Evolutionary conservation across 345 rosid species (phyloP), one percentile per base, ranked within the genome.

Genomic region (Arabidopsis arenosa): DNA sequence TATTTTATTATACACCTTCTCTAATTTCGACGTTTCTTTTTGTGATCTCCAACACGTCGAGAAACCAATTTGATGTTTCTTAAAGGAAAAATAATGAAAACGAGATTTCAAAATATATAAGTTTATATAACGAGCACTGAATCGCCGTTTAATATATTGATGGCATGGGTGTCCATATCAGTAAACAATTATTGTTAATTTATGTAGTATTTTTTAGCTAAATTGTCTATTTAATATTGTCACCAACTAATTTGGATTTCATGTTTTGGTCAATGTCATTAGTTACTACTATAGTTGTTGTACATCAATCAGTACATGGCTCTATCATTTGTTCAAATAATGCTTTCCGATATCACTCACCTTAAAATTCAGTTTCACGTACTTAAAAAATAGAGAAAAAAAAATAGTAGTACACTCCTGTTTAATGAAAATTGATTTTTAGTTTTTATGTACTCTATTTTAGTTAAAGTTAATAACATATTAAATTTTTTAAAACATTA

Each of bases 1-100:
- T 39, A 32, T 28, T 14, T 9, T 9, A 18, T 11, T 41, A 11
- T 6, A 62, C 2, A 57, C 5, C 72, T 73, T 63, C 72, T 18
- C 80, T 77, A 77, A 9, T 77, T 17, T 77, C 80, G 55, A 77
- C 72, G 76, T 77, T 70, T 77, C 80, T 63, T 77, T 70, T 77
- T 47, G 80, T 70, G 37, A 63, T 56, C 58, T 77, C 80, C 75
- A 70, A 76, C 61, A 55, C 71, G 66, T 70, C 66, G 72, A 70
- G 72, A 48, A 55, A 40, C 66, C 72, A 77, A 77, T 47, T 54
- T 76, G 59, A 55, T 63, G 59, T 36, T 68, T 69, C 33, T 70
- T 47, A 70, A 35, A 1, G 21, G 17, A 15, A 21, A 47, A 49
- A 8, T 3, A 66, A 30, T 35, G 12, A 61, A 68, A 33, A 49